Conservation (phyloP, 495 filamentous ascomycete species). For the Penicillium samsonianum region DNA sequence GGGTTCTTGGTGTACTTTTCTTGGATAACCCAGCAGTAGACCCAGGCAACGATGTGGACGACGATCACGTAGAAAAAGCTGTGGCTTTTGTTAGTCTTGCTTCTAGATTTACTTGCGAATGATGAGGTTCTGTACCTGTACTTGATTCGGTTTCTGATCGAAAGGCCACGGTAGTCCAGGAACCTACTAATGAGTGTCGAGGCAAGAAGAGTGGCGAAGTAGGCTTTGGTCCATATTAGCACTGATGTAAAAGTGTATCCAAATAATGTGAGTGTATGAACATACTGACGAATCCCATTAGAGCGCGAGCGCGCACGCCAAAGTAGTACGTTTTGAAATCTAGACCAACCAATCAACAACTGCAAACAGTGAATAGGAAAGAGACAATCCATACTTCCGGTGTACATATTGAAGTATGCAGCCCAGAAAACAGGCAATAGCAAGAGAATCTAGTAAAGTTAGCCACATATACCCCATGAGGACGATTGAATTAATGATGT, state of each 20-base stretch:
- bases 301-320: slow-evolving; percentile 38
- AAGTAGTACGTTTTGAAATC: slow-evolving; percentile 44
- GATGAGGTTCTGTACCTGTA: slow-evolving; percentile 28
- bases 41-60: slow-evolving; percentile 46
- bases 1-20: slow-evolving; percentile 46
- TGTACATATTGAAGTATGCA: slow-evolving; percentile 43
- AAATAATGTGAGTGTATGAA: not conserved
- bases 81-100: not conserved
- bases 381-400: slow-evolving; percentile 19
- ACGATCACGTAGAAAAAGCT: slow-evolving; percentile 47
- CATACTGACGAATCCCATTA: slow-evolving; percentile 40
- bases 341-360: slow-evolving; percentile 13
- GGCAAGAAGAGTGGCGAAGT: slow-evolving; percentile 35
- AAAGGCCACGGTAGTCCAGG: slow-evolving; percentile 41
- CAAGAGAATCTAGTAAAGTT: slow-evolving; percentile 27
- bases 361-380: not conserved
- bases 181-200: slow-evolving; percentile 44
- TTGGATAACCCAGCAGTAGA: slow-evolving; percentile 53
- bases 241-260: not conserved
- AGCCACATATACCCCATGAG: not conserved
- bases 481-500: not conserved
- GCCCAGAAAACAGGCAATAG: slow-evolving; percentile 43
- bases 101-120: not conserved
- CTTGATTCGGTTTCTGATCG: slow-evolving; percentile 41
- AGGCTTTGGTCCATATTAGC: slow-evolving; percentile 18